phyloP scores from a whole-genome alignment of 2,329 filamentous ascomycete genomes.

The Dactylellina leptospora region DNA sequence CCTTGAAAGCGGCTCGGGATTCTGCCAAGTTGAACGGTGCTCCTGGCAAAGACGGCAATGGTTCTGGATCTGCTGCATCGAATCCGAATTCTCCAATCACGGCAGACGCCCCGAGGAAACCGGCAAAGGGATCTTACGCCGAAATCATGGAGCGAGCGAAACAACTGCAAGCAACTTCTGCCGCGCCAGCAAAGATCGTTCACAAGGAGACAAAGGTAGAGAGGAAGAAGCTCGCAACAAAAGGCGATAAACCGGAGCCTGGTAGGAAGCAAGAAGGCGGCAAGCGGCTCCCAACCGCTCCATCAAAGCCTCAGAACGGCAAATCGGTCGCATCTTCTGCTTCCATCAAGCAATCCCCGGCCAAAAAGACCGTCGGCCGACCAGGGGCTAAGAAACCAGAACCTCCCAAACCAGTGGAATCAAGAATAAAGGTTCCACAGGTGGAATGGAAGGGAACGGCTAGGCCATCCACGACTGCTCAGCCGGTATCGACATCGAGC shows the following conservation, averaged over 20 bases:
- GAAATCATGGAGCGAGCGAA: slow-evolving; percentile 51
- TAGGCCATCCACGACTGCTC: slow-evolving; percentile 28
- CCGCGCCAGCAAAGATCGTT: slow-evolving; percentile 42
- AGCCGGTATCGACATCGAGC: slow-evolving; percentile 19
- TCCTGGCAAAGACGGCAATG: slow-evolving; percentile 44
- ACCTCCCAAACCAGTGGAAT: slow-evolving; percentile 17
- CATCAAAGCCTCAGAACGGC: slow-evolving; percentile 3
- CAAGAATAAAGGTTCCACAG: slow-evolving; percentile 9
- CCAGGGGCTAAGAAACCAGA: slow-evolving; percentile 22
- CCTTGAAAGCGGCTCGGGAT: slow-evolving; percentile 45
- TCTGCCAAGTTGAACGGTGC: slow-evolving; percentile 23
- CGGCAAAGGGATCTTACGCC: slow-evolving; percentile 43
- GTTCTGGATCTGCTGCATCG: slow-evolving; percentile 46
- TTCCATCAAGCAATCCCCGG: slow-evolving; percentile 16
- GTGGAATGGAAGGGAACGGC: slow-evolving; percentile 48
- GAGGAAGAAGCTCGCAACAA: slow-evolving; percentile 40
- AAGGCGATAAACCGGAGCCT: slow-evolving; percentile 39
- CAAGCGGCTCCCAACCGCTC: slow-evolving; percentile 15
- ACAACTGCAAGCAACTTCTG: slow-evolving; percentile 37
- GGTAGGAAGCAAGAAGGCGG: no score
- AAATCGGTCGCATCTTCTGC: slow-evolving; percentile 10
- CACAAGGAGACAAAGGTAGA: slow-evolving; percentile 48
- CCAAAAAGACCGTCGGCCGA: slow-evolving; percentile 14
- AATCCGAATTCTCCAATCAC: slow-evolving; percentile 50
- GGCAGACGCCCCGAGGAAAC: slow-evolving; percentile 37